Evolutionary conservation across 345 rosid genomes (phyloP).

Genomic region (Mallotus nudiflorus): DNA sequence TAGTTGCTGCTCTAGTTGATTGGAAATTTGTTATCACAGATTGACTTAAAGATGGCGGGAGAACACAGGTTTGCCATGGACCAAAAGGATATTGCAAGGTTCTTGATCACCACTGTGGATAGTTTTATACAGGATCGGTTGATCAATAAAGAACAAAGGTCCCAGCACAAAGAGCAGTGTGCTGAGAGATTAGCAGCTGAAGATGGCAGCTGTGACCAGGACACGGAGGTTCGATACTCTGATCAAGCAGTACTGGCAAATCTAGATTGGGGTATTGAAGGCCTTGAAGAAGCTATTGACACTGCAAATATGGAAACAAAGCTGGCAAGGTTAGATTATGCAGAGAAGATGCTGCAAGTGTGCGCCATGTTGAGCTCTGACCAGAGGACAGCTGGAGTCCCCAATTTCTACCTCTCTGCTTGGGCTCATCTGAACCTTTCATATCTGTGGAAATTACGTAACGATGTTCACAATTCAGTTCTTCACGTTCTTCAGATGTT

Average conservation of each 20-base stretch:
- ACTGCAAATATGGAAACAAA: constrained; percentile 62
- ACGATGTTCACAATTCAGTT: constrained; percentile 36
- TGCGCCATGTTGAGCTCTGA: constrained; percentile 55
- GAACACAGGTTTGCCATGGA: constrained; percentile 47
- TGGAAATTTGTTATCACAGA: not conserved
- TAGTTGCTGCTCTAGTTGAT: not conserved
- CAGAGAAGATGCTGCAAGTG: constrained; percentile 70
- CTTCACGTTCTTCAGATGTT: constrained; percentile 65
- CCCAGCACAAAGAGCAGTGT: constrained; percentile 60
- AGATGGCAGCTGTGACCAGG: constrained; percentile 40
- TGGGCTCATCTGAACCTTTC: constrained; percentile 69
- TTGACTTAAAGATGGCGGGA: constrained; percentile 37
- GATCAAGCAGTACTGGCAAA: constrained; percentile 70
- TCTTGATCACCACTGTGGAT: constrained; percentile 40
- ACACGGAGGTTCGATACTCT: constrained; percentile 49
- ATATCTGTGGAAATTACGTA: constrained; percentile 53
- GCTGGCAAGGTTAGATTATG: constrained; percentile 52
- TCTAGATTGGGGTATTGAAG: constrained; percentile 71
- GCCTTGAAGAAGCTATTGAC: constrained; percentile 64
- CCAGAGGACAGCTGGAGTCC: constrained; percentile 68
- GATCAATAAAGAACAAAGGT: constrained; percentile 45
- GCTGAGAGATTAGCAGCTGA: constrained; percentile 68
- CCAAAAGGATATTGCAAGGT: constrained; percentile 42
- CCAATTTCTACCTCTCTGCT: constrained; percentile 67
- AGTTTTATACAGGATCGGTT: constrained; percentile 47